A percentile compares a stretch with the other conserved stretches of the same genome.
Evolutionary conservation across 768 basidiomycete species (phyloP).

Genomic region (Calocera viscosa): DNA sequence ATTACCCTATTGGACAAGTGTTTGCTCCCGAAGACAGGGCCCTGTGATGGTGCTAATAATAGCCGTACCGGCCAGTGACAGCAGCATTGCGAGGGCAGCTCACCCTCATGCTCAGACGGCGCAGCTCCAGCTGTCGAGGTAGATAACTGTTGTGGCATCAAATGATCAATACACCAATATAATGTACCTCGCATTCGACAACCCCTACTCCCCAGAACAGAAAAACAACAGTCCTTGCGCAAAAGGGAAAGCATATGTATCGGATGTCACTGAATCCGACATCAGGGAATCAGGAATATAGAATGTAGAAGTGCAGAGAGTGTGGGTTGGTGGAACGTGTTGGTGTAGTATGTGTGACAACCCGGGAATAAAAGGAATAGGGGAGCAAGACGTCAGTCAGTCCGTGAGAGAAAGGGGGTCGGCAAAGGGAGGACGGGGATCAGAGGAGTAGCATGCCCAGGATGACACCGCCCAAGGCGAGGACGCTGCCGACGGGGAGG

Average conservation of each 20-base stretch:
- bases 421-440: not conserved
- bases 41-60: too few relatives aligned
- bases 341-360: too few relatives aligned
- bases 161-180: too few relatives aligned
- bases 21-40: too few relatives aligned
- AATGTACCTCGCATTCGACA: too few relatives aligned
- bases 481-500: not conserved
- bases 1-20: too few relatives aligned
- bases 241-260: not conserved
- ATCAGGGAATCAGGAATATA: not conserved
- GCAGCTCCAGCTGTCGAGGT: too few relatives aligned
- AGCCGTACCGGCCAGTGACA: too few relatives aligned
- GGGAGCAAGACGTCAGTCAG: not conserved
- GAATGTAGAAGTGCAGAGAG: not conserved
- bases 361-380: too few relatives aligned
- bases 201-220: not conserved
- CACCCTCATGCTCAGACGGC: too few relatives aligned
- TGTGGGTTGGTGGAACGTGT: not conserved
- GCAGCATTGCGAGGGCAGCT: too few relatives aligned
- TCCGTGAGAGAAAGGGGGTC: not conserved
- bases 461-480: not conserved
- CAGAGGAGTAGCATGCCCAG: not conserved
- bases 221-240: slow-evolving; percentile 1
- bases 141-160: too few relatives aligned
- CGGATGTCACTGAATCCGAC: not conserved